Base-by-base conservation (phyloP, 192 early-diverging fungal genomes). In the Backusella macrospora region DNA sequence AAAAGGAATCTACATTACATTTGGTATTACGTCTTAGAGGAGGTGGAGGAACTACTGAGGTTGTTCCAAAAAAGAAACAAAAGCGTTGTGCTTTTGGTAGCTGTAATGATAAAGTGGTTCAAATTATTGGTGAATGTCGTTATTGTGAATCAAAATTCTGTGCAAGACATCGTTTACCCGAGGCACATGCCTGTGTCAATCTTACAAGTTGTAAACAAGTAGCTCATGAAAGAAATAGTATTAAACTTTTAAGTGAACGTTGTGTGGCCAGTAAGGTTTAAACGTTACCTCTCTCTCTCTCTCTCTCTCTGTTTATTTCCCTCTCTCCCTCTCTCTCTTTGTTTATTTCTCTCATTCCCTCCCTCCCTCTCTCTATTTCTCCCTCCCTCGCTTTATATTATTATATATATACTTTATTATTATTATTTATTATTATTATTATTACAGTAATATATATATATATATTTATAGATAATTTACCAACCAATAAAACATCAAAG, bases 1-100 rank as follows among this genome's bases (percentile, higher is more conserved):
- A 92, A 80, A 90, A 93, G 85, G 92, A 92, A 78, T 91, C 91
- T 40, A 93, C 91, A 2, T 82, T 91, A 15, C 90, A 92, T 71
- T 75, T 92, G 67, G 91, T 92, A 16, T 81, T 93, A 18, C 89
- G 91, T 74, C 84, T 93, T 75, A 90, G 92, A 78, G 92, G 92
- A 86, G 92, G 90, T 13, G 15, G 16, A 1, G 37, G 21, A 5
- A 68, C 21, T 18, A 14, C 59, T 9, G 9, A 14, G 7, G 23
- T 23, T 21, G 62, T 26, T 8, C 14, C 8, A 34, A 29, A 5
- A 3, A 34, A 21, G 37, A 64, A 26, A 37, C 23, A 69, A 14
- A 42, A 69, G 13, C 70, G 76, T 9, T 89, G 83, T 73, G 78
- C 78, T 21, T 80, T 85, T 65, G 74, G 68, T 7, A 72, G 70